Evolutionary conservation across 495 filamentous ascomycete genomes (phyloP), one percentile per base, ranked within the genome.

Genomic region (Lasiosphaeriaceae sp.): DNA sequence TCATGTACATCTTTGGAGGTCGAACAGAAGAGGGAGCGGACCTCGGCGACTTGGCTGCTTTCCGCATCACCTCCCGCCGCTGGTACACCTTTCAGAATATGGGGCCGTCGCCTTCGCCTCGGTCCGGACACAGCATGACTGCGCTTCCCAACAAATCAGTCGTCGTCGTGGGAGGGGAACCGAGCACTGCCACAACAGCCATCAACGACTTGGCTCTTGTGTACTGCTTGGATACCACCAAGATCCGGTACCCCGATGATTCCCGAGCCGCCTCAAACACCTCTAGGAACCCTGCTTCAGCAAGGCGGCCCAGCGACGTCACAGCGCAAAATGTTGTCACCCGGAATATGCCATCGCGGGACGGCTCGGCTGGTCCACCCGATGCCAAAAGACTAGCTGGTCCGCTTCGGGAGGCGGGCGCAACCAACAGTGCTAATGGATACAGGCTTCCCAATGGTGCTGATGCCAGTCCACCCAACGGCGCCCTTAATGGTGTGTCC

Each of bases 41-140:
- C 66, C 74, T 97, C 19, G 95, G 94, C 20, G 95, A 99, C 70
- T 73, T 99, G 47, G 93, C 95, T 1, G 94, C 95, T 2, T 99
- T 99, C 74, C 84, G 92, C 21, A 97, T 99, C 58, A 83, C 86
- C 2, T 88, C 90, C 6, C 85, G 88, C 54, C 86, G 95, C 37
- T 99, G 95, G 95, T 99, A 97, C 67, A 97, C 93, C 11, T 99
- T 99, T 74, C 95, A 97, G 66, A 99, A 99, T 64, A 99, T 99
- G 95, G 95, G 95, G 0, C 93, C 90, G 1, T 92, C 92, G 3
- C 95, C 95, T 0, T 96, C 92, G 7, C 87, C 94, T 19, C 79
- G 95, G 46, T 96, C 92, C 19, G 95, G 95, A 0, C 95, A 99
- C 69, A 95, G 91, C 69, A 97, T 97, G 94, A 97, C 95, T 0